Conservation (phyloP, 805 yeast species). For the Metschnikowia kunwiensis region DNA sequence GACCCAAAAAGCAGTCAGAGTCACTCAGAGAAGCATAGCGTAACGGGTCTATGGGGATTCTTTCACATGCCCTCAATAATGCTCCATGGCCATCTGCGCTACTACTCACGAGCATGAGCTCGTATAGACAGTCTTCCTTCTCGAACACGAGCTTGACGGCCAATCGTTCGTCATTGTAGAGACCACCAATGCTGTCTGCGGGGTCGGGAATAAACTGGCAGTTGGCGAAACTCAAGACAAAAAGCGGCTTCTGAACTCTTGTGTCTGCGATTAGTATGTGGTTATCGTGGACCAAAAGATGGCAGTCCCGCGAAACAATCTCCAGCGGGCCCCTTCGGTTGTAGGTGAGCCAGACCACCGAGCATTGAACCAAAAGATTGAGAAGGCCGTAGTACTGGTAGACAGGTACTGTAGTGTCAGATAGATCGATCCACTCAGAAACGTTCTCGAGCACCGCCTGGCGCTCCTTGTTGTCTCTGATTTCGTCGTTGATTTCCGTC, state of each 20-base stretch:
- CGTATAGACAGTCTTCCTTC: slow-evolving; percentile 8
- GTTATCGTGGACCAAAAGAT: slow-evolving; percentile 6
- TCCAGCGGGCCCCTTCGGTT: slow-evolving; percentile 6
- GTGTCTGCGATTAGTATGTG: slow-evolving; percentile 9
- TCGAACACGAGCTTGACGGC: slow-evolving; percentile 10
- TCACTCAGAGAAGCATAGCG: slow-evolving; percentile 2
- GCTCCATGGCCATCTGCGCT: slow-evolving; percentile 1
- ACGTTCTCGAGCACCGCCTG: slow-evolving; percentile 7
- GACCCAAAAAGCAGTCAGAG: slow-evolving; percentile 8
- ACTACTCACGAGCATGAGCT: slow-evolving; percentile 8
- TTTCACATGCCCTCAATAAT: slow-evolving; percentile 4
- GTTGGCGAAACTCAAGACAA: slow-evolving; percentile 8
- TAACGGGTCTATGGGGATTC: slow-evolving; percentile 2
- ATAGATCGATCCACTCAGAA: slow-evolving; percentile 5
- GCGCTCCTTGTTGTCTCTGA: slow-evolving; percentile 6
- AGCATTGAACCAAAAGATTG: slow-evolving; percentile 3
- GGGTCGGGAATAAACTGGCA: slow-evolving; percentile 6
- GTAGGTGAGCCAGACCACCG: slow-evolving; percentile 7
- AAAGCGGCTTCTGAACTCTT: slow-evolving; percentile 2
- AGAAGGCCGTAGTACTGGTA: slow-evolving; percentile 8
- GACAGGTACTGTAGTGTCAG: background rate
- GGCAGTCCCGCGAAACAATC: slow-evolving; percentile 3
- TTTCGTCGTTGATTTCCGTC: slow-evolving; percentile 10
- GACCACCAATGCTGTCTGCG: slow-evolving; percentile 4
- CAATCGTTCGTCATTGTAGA: slow-evolving; percentile 2